Conservation (phyloP, 2,329 filamentous ascomycete genomes). For the Colletotrichum tropicale region DNA sequence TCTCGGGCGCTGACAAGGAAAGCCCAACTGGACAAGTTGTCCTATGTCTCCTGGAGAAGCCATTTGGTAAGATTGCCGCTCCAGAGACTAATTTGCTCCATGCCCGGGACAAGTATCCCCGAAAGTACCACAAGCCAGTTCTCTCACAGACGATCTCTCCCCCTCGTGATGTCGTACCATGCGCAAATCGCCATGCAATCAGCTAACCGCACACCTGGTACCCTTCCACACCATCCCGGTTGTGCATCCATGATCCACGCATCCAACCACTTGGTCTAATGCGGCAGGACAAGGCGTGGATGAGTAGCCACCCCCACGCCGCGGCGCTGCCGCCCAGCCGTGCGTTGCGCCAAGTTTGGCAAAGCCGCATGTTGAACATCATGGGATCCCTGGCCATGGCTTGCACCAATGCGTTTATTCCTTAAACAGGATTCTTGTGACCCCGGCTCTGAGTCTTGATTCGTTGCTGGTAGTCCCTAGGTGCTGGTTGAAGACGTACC, state of each 20-base stretch:
- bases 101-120: neutral
- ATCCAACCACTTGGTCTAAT: neutral
- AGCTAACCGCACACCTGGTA: neutral
- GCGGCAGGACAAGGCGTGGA: neutral
- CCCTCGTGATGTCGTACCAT: neutral
- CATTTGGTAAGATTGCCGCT: neutral
- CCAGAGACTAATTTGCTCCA: neutral
- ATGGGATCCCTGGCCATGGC: neutral
- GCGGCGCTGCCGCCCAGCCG: neutral
- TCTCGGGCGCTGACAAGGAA: neutral
- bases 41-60: neutral
- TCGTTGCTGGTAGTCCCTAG: neutral
- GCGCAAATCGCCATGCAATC: neutral
- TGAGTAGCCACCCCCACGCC: constrained; percentile 2
- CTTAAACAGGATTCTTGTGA: neutral
- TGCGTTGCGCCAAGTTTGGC: constrained; percentile 1
- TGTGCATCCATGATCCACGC: neutral
- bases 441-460: neutral
- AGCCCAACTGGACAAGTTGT: neutral
- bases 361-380: constrained; percentile 1
- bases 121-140: neutral
- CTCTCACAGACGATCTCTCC: neutral
- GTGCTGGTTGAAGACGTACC: neutral
- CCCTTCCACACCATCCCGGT: neutral
- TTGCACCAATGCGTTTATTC: neutral